Conservation (phyloP, 352 stramenopile genomes). For the Phytophthora cryptogea region DNA sequence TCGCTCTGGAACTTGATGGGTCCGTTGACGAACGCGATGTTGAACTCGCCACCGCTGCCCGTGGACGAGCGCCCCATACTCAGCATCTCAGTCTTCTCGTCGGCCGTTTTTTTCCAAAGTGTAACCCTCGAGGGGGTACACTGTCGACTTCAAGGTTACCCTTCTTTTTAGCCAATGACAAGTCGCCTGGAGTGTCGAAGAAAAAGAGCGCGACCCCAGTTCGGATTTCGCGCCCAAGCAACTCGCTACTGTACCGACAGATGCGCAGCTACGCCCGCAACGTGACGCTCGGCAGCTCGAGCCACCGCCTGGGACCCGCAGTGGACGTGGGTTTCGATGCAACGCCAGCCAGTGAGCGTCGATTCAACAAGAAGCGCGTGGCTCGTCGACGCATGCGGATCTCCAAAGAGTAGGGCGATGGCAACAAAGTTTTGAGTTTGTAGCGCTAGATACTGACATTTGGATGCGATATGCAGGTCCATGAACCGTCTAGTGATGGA, state of each 20-base stretch:
- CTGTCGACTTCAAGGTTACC: not conserved
- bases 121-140: slow-evolving; percentile 6
- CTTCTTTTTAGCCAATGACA: slow-evolving; percentile 1
- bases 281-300: slow-evolving; percentile 24
- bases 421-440: not conserved
- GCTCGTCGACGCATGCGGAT: slow-evolving; percentile 53
- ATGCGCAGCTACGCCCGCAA: slow-evolving; percentile 31
- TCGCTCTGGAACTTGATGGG: slow-evolving; percentile 87
- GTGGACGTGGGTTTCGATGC: slow-evolving; percentile 17
- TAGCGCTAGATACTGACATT: slow-evolving; percentile 5
- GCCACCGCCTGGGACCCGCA: slow-evolving; percentile 20
- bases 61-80: slow-evolving; percentile 32
- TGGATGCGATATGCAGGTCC: slow-evolving; percentile 35
- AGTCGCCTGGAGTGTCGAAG: not conserved
- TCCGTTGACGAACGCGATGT: slow-evolving; percentile 79
- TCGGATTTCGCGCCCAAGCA: slow-evolving; percentile 33
- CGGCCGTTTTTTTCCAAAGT: slow-evolving; percentile 17
- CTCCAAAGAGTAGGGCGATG: slow-evolving; percentile 69
- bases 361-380: slow-evolving; percentile 34
- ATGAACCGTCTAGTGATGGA: slow-evolving; percentile 87
- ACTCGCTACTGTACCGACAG: not conserved
- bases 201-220: slow-evolving; percentile 29
- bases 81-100: slow-evolving; percentile 31
- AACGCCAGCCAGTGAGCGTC: slow-evolving; percentile 19
- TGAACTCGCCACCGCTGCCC: slow-evolving; percentile 61